phyloP scores from a whole-genome alignment of 208 protist species.

The Acanthamoeba lenticulata region DNA sequence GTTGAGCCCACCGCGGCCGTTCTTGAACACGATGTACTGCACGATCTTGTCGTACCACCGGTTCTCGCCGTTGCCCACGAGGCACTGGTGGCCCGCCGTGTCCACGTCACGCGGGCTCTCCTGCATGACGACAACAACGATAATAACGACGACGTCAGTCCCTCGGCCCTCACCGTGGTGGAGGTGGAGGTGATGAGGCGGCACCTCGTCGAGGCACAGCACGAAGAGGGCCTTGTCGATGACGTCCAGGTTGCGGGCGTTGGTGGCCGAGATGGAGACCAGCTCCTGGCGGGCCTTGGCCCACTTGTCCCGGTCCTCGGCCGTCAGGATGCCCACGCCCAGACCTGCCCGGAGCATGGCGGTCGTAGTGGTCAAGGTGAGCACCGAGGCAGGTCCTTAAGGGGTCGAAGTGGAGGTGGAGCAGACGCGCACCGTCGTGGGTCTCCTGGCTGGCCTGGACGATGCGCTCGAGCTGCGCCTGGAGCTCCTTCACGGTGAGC shows the following conservation, averaged over 20 bases:
- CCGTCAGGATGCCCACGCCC: conserved; percentile 24
- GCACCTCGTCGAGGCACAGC: conserved; percentile 32
- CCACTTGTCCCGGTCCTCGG: conserved; percentile 37
- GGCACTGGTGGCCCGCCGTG: conserved; percentile 7
- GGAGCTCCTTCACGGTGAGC: conserved; percentile 31
- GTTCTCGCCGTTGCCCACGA: conserved; percentile 50
- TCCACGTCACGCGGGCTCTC: conserved; percentile 8
- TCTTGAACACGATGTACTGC: conserved; percentile 64
- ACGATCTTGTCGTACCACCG: conserved; percentile 65
- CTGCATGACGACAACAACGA: not conserved
- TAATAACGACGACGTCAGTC: not conserved
- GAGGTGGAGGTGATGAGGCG: not conserved
- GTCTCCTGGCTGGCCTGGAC: not conserved
- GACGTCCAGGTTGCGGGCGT: not conserved
- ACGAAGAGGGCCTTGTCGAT: conserved; percentile 56
- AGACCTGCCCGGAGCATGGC: not conserved
- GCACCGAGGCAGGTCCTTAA: not conserved
- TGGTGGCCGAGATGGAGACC: not conserved
- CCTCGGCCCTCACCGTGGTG: not conserved
- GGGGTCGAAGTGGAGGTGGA: not conserved
- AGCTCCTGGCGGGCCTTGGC: conserved; percentile 22
- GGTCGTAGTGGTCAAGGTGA: not conserved
- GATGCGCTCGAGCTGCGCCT: conserved; percentile 18
- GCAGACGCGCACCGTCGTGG: not conserved
- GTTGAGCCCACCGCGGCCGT: conserved; percentile 58